These are phyloP conservation scores for Dillenia turbinata DNA, from an alignment of 164 flowering plant genomes.

Conservation along the genomic window DNA sequence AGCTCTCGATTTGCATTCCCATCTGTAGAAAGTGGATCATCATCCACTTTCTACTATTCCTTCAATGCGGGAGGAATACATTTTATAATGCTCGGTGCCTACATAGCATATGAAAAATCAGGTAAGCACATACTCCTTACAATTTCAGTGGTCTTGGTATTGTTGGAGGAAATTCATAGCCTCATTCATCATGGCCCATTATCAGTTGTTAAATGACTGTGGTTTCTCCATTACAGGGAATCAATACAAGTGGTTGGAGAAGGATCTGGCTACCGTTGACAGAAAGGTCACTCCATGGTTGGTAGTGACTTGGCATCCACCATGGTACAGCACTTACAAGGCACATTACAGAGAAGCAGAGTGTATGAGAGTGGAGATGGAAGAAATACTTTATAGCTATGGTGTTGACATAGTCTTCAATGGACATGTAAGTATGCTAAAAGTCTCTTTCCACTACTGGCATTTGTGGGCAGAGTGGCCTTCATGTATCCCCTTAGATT, in stretches of 20 bases:
- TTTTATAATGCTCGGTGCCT: constrained; percentile 88
- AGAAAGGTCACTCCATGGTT: constrained; percentile 72
- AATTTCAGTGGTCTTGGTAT: too few relatives aligned
- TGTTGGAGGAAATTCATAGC: too few relatives aligned
- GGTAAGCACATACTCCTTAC: constrained; percentile 25
- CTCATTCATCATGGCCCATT: too few relatives aligned
- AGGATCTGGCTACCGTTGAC: constrained; percentile 57
- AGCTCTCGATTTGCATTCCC: constrained; percentile 93
- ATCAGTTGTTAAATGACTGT: background rate
- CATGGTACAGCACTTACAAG: constrained; percentile 64
- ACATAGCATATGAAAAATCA: constrained; percentile 50
- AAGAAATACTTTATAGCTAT: constrained; percentile 65
- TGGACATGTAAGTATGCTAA: constrained; percentile 75
- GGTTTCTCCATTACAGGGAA: constrained; percentile 36
- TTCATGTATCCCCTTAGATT: too few relatives aligned
- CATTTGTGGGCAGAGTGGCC: too few relatives aligned
- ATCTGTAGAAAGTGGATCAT: constrained; percentile 67
- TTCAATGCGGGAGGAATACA: constrained; percentile 96
- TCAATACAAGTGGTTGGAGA: constrained; percentile 71
- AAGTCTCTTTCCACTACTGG: too few relatives aligned
- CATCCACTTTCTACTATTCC: constrained; percentile 82
- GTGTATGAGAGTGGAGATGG: constrained; percentile 91
- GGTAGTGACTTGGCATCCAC: constrained; percentile 63
- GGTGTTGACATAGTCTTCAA: constrained; percentile 86
- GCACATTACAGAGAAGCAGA: constrained; percentile 74